Evolutionary conservation across 345 rosid genomes (phyloP).

Genomic region (Brassica napus): DNA sequence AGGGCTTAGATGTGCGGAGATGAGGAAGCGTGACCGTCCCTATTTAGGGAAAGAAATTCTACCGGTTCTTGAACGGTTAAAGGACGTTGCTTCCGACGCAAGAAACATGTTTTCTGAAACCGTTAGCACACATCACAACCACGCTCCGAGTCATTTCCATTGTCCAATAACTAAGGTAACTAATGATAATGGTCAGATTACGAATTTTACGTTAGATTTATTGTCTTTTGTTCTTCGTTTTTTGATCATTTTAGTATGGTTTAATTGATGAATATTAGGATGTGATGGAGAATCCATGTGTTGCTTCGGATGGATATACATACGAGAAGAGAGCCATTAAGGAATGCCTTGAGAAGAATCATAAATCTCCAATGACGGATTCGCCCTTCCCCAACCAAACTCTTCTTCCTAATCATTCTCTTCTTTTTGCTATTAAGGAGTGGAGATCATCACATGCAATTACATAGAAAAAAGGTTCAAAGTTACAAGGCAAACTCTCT

Average conservation of each 20-base stretch:
- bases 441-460: slow-evolving; percentile 62
- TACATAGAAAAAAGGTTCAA: neutral
- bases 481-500: neutral
- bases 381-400: slow-evolving; percentile 51
- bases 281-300: slow-evolving; percentile 82
- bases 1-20: slow-evolving; percentile 76
- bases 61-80: slow-evolving; percentile 69
- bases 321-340: slow-evolving; percentile 68
- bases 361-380: slow-evolving; percentile 70
- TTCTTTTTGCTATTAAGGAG: slow-evolving; percentile 65
- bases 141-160: slow-evolving; percentile 66
- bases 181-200: neutral
- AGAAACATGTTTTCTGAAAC: slow-evolving; percentile 21
- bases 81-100: slow-evolving; percentile 49
- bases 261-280: slow-evolving; percentile 48
- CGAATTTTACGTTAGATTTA: neutral
- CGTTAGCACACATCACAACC: slow-evolving; percentile 4
- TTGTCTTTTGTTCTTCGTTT: neutral
- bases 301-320: slow-evolving; percentile 86
- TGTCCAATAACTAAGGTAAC: slow-evolving; percentile 85
- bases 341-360: slow-evolving; percentile 60
- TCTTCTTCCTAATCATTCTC: slow-evolving; percentile 70
- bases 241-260: neutral
- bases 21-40: slow-evolving; percentile 77
- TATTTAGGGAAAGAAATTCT: slow-evolving; percentile 59